These are phyloP conservation scores for Aspergillus arachidicola DNA, from an alignment of 2,329 filamentous ascomycete species.

Conservation along the genomic window DNA sequence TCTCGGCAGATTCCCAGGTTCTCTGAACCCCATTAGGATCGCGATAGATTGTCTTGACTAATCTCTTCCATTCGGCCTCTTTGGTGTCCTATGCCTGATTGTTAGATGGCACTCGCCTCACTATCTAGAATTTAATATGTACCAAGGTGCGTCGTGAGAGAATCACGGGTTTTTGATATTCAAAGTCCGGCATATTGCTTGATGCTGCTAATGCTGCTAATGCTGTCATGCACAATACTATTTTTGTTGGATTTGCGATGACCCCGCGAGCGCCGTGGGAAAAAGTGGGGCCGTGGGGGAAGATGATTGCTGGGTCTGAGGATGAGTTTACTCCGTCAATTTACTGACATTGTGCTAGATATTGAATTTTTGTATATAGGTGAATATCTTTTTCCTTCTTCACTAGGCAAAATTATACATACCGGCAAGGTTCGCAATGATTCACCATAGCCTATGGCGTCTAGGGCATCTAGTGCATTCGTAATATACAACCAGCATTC, in stretches of 20 bases:
- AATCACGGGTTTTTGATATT: not conserved
- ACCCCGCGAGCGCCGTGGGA: not conserved
- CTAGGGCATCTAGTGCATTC: not conserved
- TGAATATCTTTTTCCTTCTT: too few relatives aligned
- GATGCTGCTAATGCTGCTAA: too few relatives aligned
- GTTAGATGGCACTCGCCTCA: not conserved
- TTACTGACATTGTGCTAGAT: too few relatives aligned
- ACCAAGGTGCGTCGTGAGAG: not conserved
- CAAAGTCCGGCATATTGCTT: not conserved
- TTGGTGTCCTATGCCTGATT: conserved; percentile 31
- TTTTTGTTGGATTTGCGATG: not conserved
- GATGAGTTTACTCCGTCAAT: not conserved
- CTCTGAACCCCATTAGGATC: conserved; percentile 47
- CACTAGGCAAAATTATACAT: too few relatives aligned
- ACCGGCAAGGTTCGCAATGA: too few relatives aligned
- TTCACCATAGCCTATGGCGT: too few relatives aligned
- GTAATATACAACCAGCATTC: not conserved
- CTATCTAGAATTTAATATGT: too few relatives aligned
- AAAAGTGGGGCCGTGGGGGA: not conserved
- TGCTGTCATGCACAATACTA: not conserved
- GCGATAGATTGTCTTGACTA: conserved; percentile 46
- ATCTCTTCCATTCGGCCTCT: conserved; percentile 46
- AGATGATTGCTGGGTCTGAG: not conserved
- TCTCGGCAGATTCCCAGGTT: conserved; percentile 49
- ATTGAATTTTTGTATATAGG: too few relatives aligned